Percentiles rank a stretch among this genome's conserved stretches.
phyloP scores from a whole-genome alignment of 257 asterid genomes.

The Solanum infundibuliforme region DNA sequence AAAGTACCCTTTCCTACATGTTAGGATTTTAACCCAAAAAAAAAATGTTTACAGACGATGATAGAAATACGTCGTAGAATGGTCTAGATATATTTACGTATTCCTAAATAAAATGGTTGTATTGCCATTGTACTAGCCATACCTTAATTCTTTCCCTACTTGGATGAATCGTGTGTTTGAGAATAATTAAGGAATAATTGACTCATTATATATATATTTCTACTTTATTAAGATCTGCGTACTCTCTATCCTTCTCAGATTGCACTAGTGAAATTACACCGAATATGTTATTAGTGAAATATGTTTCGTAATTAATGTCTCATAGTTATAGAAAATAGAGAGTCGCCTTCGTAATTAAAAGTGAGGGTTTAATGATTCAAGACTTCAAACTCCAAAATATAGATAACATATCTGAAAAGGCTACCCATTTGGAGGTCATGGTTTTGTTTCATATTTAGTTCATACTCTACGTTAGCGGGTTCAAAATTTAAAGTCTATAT shows the following conservation, averaged over 20 bases:
- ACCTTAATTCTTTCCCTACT: neutral
- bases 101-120: neutral
- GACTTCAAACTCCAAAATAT: too few species aligned
- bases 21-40: neutral
- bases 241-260: too few species aligned
- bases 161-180: neutral
- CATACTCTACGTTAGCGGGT: neutral
- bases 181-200: neutral
- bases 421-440: neutral
- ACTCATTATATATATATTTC: too few species aligned
- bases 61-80: neutral
- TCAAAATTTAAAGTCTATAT: too few species aligned
- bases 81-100: neutral
- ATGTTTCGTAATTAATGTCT: too few species aligned
- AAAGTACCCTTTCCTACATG: neutral
- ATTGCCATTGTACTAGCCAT: neutral
- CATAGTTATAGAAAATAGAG: too few species aligned
- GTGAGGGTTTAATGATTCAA: too few species aligned
- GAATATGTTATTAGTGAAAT: too few species aligned
- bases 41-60: neutral
- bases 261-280: too few species aligned
- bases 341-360: too few species aligned
- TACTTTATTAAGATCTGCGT: too few species aligned
- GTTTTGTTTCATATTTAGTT: neutral
- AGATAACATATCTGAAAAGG: too few species aligned